Evolutionary conservation across 176 grass and related monocot species (phyloP), one percentile per base, ranked within the genome.

Genomic region (Puccinellia tenuiflora): DNA sequence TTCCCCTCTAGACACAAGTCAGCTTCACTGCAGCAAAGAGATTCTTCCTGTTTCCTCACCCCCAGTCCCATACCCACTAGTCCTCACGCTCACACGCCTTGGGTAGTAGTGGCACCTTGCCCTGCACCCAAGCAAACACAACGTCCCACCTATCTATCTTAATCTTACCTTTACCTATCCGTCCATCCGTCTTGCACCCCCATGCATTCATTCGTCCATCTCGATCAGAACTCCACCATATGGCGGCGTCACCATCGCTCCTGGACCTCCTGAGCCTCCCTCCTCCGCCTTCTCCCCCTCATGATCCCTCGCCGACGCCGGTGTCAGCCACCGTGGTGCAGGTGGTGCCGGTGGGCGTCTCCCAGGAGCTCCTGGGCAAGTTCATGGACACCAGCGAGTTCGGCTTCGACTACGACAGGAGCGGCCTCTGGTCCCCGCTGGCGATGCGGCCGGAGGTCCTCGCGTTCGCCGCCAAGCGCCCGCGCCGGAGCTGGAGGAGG

Each of bases 381-480:
- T 97, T 94, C 84, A 79, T 57, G 67, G 95, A 97, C 86, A 64
- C 80, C 50, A 77, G 90, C 73, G 90, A 92, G 80, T 92, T 94
- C 51, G 88, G 91, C 73, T 97, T 97, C 60, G 92, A 97, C 30
- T 97, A 97, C 30, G 90, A 59, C 57, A 79, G 40, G 83, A 97
- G 95, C 70, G 81, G 92, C 62, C 73, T 97, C 72, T 97, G 95
- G 95, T 97, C 95, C 35, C 95, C 95, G 50, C 88, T 88, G 67
- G 90, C 92, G 51, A 81, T 84, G 67, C 88, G 62, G 8, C 70
- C 84, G 1, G 88, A 87, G 87, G 79, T 72, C 70, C 73, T 89
- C 10, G 76, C 39, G 9, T 29, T 25, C 15, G 67, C 68, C n/a
- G 29, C 46, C 2, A 78, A 67, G 74, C 57, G 31, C 69, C 40